Evolutionary conservation across 768 basidiomycete genomes (phyloP).

Genomic region (Lepiota brunneoincarnata): DNA sequence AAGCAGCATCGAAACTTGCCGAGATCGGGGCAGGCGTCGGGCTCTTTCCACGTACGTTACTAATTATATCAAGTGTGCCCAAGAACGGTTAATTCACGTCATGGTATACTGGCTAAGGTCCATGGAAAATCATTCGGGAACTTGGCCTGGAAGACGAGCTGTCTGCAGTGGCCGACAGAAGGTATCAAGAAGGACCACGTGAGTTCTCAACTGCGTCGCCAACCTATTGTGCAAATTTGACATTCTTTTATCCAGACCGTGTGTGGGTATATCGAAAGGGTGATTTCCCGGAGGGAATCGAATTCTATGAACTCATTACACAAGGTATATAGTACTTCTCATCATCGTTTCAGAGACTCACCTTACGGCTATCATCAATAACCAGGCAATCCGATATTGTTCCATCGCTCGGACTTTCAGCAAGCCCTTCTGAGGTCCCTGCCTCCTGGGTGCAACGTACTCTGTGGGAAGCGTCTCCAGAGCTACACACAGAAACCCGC

Average conservation of each 20-base stretch:
- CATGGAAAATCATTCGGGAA: conserved; percentile 43
- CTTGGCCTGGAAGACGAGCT: conserved; percentile 46
- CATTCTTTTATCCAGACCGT: conserved; percentile 33
- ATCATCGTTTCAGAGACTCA: conserved; percentile 2
- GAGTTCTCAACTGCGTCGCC: background rate
- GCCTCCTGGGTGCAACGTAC: conserved; percentile 39
- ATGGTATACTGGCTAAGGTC: conserved; percentile 25
- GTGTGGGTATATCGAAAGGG: conserved; percentile 32
- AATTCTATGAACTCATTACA: conserved; percentile 14
- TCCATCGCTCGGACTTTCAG: conserved; percentile 72
- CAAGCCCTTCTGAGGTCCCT: conserved; percentile 48
- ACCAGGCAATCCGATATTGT: conserved; percentile 43
- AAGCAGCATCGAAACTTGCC: conserved; percentile 43
- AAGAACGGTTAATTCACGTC: background rate
- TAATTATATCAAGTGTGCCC: background rate
- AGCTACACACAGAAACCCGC: conserved; percentile 44
- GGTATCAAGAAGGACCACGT: conserved; percentile 40
- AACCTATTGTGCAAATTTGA: background rate
- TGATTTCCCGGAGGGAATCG: conserved; percentile 18
- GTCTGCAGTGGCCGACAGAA: conserved; percentile 32
- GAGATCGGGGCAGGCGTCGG: conserved; percentile 63
- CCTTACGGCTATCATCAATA: conserved; percentile 5
- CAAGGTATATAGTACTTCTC: conserved; percentile 5
- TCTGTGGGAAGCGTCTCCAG: conserved; percentile 57
- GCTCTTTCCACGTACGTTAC: conserved; percentile 40